Conservation (phyloP, 768 basidiomycete species). For the Krasilnikovozyma curviuscula region DNA sequence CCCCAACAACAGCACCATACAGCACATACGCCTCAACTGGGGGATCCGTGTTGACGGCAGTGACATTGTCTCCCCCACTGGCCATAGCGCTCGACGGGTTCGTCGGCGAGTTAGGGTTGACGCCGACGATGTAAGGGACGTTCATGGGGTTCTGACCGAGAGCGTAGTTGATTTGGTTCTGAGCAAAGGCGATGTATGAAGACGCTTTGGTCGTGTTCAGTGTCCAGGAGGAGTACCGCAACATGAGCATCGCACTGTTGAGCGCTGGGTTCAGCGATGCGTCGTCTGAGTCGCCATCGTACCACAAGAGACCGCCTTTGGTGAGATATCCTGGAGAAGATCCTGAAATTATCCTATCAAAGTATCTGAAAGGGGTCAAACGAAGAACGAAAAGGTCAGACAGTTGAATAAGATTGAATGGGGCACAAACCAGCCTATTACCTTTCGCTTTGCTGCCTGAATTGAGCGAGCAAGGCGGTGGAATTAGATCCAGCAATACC, state of each 20-base stretch:
- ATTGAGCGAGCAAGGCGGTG: no score
- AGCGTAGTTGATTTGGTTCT: slow-evolving; percentile 57
- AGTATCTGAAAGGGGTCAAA: no score
- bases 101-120: slow-evolving; percentile 69
- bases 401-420: no score
- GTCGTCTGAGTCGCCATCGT: slow-evolving; percentile 59
- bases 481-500: no score
- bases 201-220: slow-evolving; percentile 39
- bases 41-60: slow-evolving; percentile 51
- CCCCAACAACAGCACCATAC: slow-evolving; percentile 77
- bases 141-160: slow-evolving; percentile 82
- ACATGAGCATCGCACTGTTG: slow-evolving; percentile 66
- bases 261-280: slow-evolving; percentile 63
- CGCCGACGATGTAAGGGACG: slow-evolving; percentile 67
- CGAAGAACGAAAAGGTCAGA: no score
- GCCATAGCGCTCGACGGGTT: slow-evolving; percentile 85
- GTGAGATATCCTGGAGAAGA: no score
- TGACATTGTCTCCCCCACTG: slow-evolving; percentile 56
- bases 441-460: no score
- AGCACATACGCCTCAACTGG: slow-evolving; percentile 51
- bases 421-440: no score
- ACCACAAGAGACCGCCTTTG: slow-evolving; percentile 49
- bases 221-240: slow-evolving; percentile 54
- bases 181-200: slow-evolving; percentile 48
- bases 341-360: no score